Evolutionary conservation across 208 protist species (phyloP).

Genomic region (Crithidia brevicula): DNA sequence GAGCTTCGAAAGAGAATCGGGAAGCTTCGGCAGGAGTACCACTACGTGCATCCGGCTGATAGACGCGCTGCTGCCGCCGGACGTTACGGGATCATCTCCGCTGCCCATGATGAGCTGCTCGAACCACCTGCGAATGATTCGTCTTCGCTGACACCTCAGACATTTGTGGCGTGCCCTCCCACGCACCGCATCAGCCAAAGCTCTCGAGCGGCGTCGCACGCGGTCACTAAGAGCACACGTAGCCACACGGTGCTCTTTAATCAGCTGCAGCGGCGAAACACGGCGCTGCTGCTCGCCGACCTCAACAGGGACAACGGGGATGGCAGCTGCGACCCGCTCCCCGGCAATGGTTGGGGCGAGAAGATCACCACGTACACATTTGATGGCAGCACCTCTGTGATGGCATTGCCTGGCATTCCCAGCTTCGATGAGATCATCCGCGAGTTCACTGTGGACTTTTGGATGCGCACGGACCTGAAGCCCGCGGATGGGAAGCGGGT

Average conservation of each 20-base stretch:
- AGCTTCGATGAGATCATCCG: conserved; percentile 86
- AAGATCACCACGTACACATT: conserved; percentile 63
- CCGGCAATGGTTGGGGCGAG: conserved; percentile 85
- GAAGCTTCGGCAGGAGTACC: conserved; percentile 47
- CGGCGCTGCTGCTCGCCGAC: conserved; percentile 49
- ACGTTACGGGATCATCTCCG: conserved; percentile 74
- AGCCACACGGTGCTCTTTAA: conserved; percentile 63
- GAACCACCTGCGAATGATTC: conserved; percentile 65
- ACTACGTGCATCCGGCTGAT: conserved; percentile 41
- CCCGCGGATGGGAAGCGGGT: conserved; percentile 55
- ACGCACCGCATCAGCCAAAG: conserved; percentile 20
- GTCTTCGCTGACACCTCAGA: conserved; percentile 52
- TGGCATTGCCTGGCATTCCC: conserved; percentile 84
- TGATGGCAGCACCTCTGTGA: conserved; percentile 73
- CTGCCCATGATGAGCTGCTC: conserved; percentile 68
- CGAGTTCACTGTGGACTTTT: conserved; percentile 84
- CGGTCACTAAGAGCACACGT: conserved; percentile 32
- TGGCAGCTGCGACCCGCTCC: conserved; percentile 43
- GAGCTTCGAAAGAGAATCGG: conserved; percentile 51
- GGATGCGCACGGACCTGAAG: conserved; percentile 76
- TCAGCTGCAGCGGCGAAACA: conserved; percentile 66
- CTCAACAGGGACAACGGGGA: conserved; percentile 27
- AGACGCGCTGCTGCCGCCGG: conserved; percentile 30
- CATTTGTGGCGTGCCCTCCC: conserved; percentile 50
- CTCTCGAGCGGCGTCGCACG: conserved; percentile 18